phyloP scores from a whole-genome alignment of 176 grass and related monocot species.

The Miscanthus lutarioriparius region DNA sequence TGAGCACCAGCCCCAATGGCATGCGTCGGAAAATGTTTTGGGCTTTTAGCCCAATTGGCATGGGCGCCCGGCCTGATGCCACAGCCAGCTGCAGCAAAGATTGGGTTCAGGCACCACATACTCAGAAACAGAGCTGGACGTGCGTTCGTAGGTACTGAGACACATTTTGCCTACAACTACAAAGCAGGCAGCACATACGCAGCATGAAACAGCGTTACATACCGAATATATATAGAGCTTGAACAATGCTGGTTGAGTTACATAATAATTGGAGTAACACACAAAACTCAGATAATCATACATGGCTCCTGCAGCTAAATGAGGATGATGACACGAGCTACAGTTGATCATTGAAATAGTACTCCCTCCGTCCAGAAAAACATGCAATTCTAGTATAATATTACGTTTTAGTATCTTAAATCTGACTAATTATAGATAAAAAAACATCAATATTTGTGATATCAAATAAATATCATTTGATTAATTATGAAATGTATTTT shows the following conservation, averaged over 20 bases:
- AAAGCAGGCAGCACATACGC: background rate
- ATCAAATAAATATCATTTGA: too few species aligned
- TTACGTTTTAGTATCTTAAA: too few species aligned
- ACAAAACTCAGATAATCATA: background rate
- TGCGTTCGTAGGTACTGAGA: background rate
- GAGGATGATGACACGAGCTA: background rate
- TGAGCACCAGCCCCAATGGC: too few species aligned
- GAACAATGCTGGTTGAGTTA: background rate
- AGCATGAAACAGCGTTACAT: background rate
- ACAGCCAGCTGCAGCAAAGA: background rate
- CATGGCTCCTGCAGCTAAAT: background rate
- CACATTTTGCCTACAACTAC: too few species aligned
- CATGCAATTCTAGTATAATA: too few species aligned
- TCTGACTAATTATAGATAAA: too few species aligned
- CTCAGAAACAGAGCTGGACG: background rate
- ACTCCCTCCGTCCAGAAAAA: too few species aligned
- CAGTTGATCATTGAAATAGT: background rate
- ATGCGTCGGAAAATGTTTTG: background rate
- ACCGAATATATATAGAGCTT: background rate
- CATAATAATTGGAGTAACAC: background rate
- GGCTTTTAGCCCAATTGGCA: background rate
- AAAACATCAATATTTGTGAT: too few species aligned
- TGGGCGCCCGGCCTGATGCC: background rate
- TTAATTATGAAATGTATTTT: too few species aligned
- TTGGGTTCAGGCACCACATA: background rate